Percentiles rank a stretch among this genome's conserved stretches.
phyloP scores from a whole-genome alignment of 495 filamentous ascomycete species.

The Penicillium samsonianum region DNA sequence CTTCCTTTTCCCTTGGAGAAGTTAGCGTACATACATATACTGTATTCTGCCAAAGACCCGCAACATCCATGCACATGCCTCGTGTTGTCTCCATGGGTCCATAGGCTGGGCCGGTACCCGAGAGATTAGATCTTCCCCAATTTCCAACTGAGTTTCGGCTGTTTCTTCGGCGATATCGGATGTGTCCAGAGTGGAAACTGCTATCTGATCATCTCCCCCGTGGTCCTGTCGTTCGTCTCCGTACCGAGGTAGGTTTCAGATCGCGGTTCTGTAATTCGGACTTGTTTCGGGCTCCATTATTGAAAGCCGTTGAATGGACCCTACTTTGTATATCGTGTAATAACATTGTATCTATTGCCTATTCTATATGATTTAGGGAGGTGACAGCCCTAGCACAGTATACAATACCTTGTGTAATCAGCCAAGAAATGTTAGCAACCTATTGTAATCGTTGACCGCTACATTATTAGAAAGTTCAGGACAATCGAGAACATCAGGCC shows the following conservation, averaged over 20 bases:
- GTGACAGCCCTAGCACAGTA: background rate
- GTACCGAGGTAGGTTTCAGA: background rate
- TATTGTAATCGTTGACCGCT: background rate
- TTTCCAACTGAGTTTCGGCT: background rate
- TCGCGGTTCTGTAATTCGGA: background rate
- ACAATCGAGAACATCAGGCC: background rate
- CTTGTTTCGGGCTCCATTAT: background rate
- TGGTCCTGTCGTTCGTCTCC: background rate
- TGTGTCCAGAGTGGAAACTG: slow-evolving; percentile 3
- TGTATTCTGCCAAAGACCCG: background rate
- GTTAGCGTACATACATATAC: background rate
- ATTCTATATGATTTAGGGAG: background rate
- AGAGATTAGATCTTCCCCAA: slow-evolving; percentile 11
- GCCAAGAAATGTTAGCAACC: background rate
- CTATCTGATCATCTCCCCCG: background rate
- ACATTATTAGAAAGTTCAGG: background rate
- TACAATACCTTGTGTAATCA: background rate
- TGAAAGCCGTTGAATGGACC: background rate
- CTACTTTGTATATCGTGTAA: background rate
- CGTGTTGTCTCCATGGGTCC: background rate
- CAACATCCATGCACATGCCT: no score
- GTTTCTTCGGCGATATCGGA: slow-evolving; percentile 12
- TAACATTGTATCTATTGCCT: background rate
- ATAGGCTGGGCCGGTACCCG: background rate
- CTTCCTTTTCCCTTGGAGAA: background rate